Base-by-base conservation (phyloP, 2,329 filamentous ascomycete species). In the Geoglossum cookeanum region DNA sequence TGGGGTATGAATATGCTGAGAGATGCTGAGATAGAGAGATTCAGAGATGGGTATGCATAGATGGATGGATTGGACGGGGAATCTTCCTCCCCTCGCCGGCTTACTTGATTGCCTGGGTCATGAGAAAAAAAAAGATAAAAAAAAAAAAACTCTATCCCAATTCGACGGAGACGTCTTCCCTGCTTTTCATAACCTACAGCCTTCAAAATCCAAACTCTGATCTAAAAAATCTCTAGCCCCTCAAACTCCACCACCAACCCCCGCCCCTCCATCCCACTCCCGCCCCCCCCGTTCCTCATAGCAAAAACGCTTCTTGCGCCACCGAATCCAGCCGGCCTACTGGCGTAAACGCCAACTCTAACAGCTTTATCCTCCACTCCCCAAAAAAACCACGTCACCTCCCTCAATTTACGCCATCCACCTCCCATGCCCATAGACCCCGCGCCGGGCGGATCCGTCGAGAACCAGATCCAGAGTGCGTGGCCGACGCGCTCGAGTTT, bases 371-470 rank as follows among this genome's bases (percentile, higher is more conserved):
- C 75, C 60, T 79, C 77, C 11, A 78, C 74, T 6, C 75, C 76
- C 66, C 74, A 78, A 64, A 80, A 80, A 65, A 80, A 80, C 72
- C 75, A 79, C n/a, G 75, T 78, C 32, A 80, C 75, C 65, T 80
- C 78, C 4, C 78, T 65, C 62, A 79, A 65, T 65, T 80, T 80
- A 67, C 75, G 78, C 78, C 78, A 80, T 65, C 58, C 65, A 65
- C 62, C 48, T 22, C 22, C 22, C 22, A 22, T 22, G 22, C 64
- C 56, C 42, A 9, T 32, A 9, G 42, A 7, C 51, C n/a, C 56
- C 44, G 4, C 37, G 7, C 51, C 17, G 15, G n/a, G 39, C n/a
- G 13, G 27, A 33, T 56, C 68, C 33, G 67, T 65, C 53, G 65
- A 64, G 61, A 78, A 79, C 74, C 74, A 79, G 44, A 79, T 72